Conservation (phyloP, 139 green algal genomes). For the Astrephomene gubernaculifera region DNA sequence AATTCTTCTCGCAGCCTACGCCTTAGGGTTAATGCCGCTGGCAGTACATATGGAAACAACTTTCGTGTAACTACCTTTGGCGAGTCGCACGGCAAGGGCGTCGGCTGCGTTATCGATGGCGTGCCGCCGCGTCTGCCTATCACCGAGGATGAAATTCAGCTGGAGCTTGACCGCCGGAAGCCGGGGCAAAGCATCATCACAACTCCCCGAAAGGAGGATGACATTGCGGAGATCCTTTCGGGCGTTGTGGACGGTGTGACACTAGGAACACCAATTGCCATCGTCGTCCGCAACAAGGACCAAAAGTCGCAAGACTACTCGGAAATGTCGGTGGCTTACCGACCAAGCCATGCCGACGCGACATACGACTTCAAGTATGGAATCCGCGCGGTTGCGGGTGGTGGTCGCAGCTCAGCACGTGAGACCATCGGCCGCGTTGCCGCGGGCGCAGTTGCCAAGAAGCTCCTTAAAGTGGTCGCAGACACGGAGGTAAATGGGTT, state of each 20-base stretch:
- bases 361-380: conserved; percentile 99
- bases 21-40: conserved; percentile 53
- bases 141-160: conserved; percentile 85
- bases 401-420: conserved; percentile 93
- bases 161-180: conserved; percentile 87
- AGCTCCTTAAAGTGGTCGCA: conserved; percentile 87
- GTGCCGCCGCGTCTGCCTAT: conserved; percentile 92
- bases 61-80: conserved; percentile 99
- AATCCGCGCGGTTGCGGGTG: conserved; percentile 95
- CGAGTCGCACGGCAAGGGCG: conserved; percentile 95
- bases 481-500: conserved; percentile 79
- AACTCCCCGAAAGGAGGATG: conserved; percentile 95
- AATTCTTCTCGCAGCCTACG: conserved; percentile 4
- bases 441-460: conserved; percentile 97
- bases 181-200: conserved; percentile 98
- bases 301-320: conserved; percentile 89
- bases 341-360: conserved; percentile 95
- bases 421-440: conserved; percentile 99
- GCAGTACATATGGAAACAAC: conserved; percentile 88
- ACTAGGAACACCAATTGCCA: conserved; percentile 93
- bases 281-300: conserved; percentile 98
- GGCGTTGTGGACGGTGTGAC: conserved; percentile 85
- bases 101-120: conserved; percentile 98
- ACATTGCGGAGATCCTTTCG: conserved; percentile 93
- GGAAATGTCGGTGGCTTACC: conserved; percentile 93